Evolutionary conservation across 495 filamentous ascomycete genomes (phyloP), one percentile per base, ranked within the genome.

Genomic region (Aspergillus bridgeri): DNA sequence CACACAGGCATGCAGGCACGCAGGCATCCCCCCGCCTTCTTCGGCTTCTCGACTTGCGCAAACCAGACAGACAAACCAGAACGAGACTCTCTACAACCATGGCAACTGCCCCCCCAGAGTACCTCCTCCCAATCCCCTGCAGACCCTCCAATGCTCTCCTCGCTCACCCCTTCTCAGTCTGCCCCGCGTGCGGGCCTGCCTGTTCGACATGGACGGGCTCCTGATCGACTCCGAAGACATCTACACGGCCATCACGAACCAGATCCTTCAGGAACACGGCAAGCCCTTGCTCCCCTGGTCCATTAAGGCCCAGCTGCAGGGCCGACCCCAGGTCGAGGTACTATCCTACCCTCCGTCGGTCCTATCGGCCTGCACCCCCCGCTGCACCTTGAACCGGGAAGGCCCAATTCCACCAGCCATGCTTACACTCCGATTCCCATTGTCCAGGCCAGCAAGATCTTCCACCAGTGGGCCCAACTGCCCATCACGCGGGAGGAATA

Each of bases 161-260:
- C 68, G 47, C 66, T 63, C 52, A 21, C 25, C 27, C 38, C 42
- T 13, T 5, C 27, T 33, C 57, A 89, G 86, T 60, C 81, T 86
- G 22, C 91, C 90, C 22, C 86, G 87, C 48, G 83, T 98, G 56
- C 84, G 91, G 56, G 94, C 94, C 57, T 96, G 92, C 75, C 86
- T 99, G 57, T 99, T 99, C 68, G 94, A 98, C 79, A 96, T 98
- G 92, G 94, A 98, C 69, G 94, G 94, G 45, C 86, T 98, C 24
- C 81, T 98, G 19, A 86, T 98, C 60, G 86, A 98, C 73, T 90
- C 90, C 17, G 94, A 99, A 66, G 95, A 99, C 69, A 81, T 88
- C 56, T 98, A 98, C 77, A 94, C 90, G 0, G 69, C 82, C 22
- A 88, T 87, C 71, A 88, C 90, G 24, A 96, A 98, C 72, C 72